Base-by-base conservation (phyloP, 1,139 yeast genomes). In the Yamadazyma atlantica region DNA sequence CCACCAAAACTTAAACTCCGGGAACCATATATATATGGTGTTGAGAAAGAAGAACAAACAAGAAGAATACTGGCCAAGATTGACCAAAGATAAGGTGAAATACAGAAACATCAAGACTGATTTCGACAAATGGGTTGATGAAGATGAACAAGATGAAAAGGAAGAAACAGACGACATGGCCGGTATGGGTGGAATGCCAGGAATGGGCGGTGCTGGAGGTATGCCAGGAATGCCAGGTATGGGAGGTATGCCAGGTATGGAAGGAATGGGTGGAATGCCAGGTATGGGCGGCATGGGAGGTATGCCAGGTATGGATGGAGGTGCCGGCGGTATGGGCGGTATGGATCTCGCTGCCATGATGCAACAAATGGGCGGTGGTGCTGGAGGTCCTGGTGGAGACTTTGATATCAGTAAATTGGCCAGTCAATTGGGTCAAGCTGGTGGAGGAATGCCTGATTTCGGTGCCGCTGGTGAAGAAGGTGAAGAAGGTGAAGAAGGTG, bases 51-150 rank as follows among this genome's bases (percentile, higher is more conserved):
- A 82, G 65, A 73, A 69, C 45, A 58, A 73, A 35, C 64, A 77
- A 53, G 79, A 70, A 43, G 97, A 89, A 57, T 90, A 70, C 72
- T 94, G 97, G 98, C 97, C 90, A 58, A 80, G 95, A 62, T 75
- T 85, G 62, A 85, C 84, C 46, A 86, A 82, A 67, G 87, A 78
- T 55, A 85, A 81, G 67, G 71, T 73, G 51, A 85, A 76, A 58
- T 75, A 71, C 48, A 84, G 78, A 50, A 87, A 78, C 63, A 79
- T 92, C 60, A 85, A 87, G 71, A 92, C 98, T 12, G 98, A 92
- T 60, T 92, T 92, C 57, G 96, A 90, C 69, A 86, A 83, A 64
- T 92, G 98, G 98, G 94, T 85, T 32, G 96, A 88, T 58, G 95
- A 88, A 69, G 96, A 89, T 55, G 96, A 88, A 64, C 96, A 87